Conservation (phyloP, 1,284 basidiomycete genomes). For the Ustilago esculenta region DNA sequence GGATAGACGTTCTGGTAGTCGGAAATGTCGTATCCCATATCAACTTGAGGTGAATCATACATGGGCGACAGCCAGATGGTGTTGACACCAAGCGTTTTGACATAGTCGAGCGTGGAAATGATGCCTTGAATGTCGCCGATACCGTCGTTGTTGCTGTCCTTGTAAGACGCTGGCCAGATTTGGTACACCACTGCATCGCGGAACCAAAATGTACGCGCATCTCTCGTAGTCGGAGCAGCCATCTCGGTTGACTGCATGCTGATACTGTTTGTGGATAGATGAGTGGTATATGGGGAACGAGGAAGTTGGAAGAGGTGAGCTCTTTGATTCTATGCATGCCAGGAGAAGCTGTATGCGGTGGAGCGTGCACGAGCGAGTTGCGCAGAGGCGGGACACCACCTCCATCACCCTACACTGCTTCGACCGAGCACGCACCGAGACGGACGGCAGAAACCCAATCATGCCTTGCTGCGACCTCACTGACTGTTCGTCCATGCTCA, state of each 20-base stretch:
- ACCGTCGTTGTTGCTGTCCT: constrained; percentile 78
- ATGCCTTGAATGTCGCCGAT: constrained; percentile 81
- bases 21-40: constrained; percentile 73
- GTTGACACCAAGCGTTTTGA: constrained; percentile 76
- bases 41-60: constrained; percentile 75
- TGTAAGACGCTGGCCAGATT: constrained; percentile 80
- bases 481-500: no score
- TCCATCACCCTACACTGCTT: no score
- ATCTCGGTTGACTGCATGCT: constrained; percentile 6
- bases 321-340: no score
- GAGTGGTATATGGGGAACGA: no score
- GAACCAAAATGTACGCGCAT: constrained; percentile 26
- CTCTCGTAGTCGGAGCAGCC: neutral
- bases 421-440: constrained; percentile 23
- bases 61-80: constrained; percentile 80
- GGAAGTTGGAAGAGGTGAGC: no score
- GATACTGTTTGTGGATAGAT: no score
- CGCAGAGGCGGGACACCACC: no score
- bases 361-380: no score
- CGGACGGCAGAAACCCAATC: neutral
- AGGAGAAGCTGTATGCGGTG: no score
- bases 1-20: constrained; percentile 79
- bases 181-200: constrained; percentile 50
- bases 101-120: constrained; percentile 75
- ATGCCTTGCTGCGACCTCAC: no score